Base-by-base conservation (phyloP, 2,329 filamentous ascomycete genomes). In the Graphiopsis chlorocephala region DNA sequence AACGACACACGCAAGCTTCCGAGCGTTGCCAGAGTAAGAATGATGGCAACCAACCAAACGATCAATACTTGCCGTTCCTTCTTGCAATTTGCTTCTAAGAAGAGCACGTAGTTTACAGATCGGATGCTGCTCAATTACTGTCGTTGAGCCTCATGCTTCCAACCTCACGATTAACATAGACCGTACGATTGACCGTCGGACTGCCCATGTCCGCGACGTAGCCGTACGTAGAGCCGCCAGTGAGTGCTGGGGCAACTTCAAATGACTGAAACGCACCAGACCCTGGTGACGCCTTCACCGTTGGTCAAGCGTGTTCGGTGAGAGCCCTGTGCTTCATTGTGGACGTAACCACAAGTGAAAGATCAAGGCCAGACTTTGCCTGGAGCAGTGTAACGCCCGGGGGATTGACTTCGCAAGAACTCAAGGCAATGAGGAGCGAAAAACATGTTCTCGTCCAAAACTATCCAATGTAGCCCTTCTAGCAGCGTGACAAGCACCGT, bases 231-330 rank as follows among this genome's bases (percentile, higher is more conserved):
- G 8, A 45, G 38, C n/a, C 7, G 10, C n/a, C 6, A 4, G 7
- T 20, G 8, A 15, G 38, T n/a, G 38, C 17, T 12, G n/a, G 1
- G 11, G 8, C 4, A n/a, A 45, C n/a, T 45, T 20, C 38, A 20
- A 11, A 45, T 45, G 38, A 45, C 8, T 20, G 38, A 20, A 45
- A 45, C n/a, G 38, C 17, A 45, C n/a, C 8, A 20, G 7, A 8
- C 5, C 2, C 38, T 45, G 2, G 8, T 11, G 1, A 2, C 2
- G 3, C 8, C n/a, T 6, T 20, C n/a, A 45, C 38, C 38, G 11
- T 11, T 2, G 3, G 8, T 3, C 4, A 12, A 10, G 0, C n/a
- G 12, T 17, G n/a, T 4, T 20, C 7, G 8, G 11, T 20, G n/a
- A 45, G 10, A 1, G 8, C n/a, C 1, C 8, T 45, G n/a, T 45